These are phyloP conservation scores for Sparassis latifolia DNA, from an alignment of 1,284 basidiomycete genomes.

Conservation along the genomic window DNA sequence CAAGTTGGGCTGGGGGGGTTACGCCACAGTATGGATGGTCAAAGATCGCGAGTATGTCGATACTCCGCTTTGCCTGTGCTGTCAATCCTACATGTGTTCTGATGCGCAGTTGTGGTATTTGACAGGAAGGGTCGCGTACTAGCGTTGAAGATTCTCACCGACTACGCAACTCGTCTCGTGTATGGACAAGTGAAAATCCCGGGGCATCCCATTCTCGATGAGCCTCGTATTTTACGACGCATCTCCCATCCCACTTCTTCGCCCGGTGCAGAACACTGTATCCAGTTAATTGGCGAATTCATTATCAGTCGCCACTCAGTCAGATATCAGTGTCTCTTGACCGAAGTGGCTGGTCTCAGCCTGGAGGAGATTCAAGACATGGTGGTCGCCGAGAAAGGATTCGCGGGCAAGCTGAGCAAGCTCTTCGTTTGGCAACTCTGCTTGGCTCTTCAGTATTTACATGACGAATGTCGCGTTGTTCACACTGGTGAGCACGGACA, in stretches of 20 bases:
- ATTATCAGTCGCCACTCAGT: neutral
- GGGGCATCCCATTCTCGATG: neutral
- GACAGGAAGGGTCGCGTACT: neutral
- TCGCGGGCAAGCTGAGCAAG: neutral
- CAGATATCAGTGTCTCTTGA: neutral
- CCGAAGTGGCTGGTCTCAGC: neutral
- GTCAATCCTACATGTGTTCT: too few relatives aligned
- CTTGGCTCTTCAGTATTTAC: neutral
- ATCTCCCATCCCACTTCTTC: neutral
- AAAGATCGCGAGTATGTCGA: neutral
- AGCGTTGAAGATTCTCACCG: neutral
- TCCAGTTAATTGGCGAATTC: neutral
- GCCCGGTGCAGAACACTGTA: neutral
- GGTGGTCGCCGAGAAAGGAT: neutral
- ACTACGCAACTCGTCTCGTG: neutral
- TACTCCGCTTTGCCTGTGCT: too few relatives aligned
- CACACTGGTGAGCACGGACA: neutral
- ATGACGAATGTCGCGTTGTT: neutral
- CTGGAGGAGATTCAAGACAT: neutral
- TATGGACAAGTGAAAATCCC: neutral
- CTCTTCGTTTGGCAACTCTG: neutral
- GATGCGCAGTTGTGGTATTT: too few relatives aligned
- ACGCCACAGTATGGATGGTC: neutral
- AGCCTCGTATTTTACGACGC: neutral
- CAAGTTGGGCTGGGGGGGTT: neutral